Conservation (phyloP, 75 land plant genomes). For the Selaginella tamariscina region DNA sequence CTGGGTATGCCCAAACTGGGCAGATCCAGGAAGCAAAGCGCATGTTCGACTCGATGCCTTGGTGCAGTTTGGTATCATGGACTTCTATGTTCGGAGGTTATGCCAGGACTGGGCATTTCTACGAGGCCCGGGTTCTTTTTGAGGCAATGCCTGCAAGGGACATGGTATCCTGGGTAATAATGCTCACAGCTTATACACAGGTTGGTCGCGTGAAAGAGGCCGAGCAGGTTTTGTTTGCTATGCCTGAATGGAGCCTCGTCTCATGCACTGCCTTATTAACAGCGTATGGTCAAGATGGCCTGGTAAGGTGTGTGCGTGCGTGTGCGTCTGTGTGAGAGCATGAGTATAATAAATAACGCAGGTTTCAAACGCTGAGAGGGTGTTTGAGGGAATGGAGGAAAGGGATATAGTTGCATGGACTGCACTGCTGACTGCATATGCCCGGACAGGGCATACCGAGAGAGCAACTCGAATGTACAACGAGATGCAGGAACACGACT, state of each 20-base stretch:
- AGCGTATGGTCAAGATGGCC: not conserved
- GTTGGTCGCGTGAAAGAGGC: not conserved
- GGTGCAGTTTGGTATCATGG: not conserved
- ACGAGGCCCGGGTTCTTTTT: not conserved
- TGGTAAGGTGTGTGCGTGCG: too few relatives aligned
- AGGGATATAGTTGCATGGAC: not conserved
- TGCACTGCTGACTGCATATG: not conserved
- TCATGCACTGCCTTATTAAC: not conserved
- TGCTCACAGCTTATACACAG: not conserved
- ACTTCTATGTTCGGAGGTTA: not conserved
- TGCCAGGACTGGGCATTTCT: not conserved
- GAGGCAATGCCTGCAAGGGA: not conserved
- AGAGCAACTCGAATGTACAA: not conserved
- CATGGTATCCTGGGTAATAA: not conserved
- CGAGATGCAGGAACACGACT: not conserved
- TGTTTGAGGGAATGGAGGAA: not conserved
- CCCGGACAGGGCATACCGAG: not conserved
- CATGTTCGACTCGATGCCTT: not conserved
- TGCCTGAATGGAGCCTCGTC: not conserved
- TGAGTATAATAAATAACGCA: not conserved
- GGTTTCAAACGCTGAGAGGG: too few relatives aligned
- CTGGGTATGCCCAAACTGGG: not conserved
- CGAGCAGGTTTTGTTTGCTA: not conserved
- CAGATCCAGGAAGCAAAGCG: not conserved
- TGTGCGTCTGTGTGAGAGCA: too few relatives aligned